Percentiles rank a stretch among this genome's conserved stretches.
These are phyloP conservation scores for Rubus parviflorus DNA, from an alignment of 306 rosid species.

Conservation along the genomic window DNA sequence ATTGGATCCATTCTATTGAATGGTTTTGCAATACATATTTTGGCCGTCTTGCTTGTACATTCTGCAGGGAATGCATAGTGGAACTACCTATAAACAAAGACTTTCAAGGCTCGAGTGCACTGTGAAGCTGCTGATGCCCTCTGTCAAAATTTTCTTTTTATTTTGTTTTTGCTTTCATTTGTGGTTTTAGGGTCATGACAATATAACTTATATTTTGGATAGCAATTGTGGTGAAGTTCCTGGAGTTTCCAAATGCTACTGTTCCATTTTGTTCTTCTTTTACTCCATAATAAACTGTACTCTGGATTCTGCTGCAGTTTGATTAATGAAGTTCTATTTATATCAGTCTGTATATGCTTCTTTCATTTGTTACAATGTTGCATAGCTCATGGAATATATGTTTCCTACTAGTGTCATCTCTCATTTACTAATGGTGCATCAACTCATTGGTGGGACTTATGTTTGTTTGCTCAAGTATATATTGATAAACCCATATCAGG, in stretches of 20 bases:
- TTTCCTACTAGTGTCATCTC: too few species aligned
- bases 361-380: background rate
- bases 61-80: constrained; percentile 16
- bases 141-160: background rate
- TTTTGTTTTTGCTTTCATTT: background rate
- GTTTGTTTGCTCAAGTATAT: too few species aligned
- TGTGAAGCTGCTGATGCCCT: constrained; percentile 6
- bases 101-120: background rate
- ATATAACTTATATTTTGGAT: background rate
- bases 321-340: background rate
- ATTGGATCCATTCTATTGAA: background rate
- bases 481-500: too few species aligned
- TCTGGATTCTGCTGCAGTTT: background rate
- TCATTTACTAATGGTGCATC: too few species aligned
- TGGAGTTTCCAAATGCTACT: background rate
- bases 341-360: background rate
- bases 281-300: background rate
- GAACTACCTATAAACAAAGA: background rate
- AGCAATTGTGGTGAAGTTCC: background rate
- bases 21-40: constrained; percentile 5
- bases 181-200: background rate
- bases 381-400: background rate
- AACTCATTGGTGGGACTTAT: too few species aligned
- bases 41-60: constrained; percentile 13
- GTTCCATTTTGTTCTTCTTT: background rate